Percentiles rank a stretch among this genome's conserved stretches.
Conservation (phyloP, 345 rosid species). For the Pistacia vera region DNA sequence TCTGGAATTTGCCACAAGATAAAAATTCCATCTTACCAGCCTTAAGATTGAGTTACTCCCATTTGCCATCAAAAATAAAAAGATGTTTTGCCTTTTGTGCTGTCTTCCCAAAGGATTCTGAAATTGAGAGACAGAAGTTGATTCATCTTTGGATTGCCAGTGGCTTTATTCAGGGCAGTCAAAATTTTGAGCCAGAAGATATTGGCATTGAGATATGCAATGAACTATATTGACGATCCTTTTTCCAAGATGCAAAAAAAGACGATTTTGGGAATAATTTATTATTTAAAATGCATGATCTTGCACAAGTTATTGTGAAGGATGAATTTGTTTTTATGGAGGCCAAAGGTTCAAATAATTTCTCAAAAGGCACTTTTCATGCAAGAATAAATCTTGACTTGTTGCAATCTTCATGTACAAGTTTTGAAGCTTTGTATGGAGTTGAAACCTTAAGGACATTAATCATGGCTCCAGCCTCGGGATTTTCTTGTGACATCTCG, state of each 20-base stretch:
- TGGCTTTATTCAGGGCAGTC: constrained; percentile 8
- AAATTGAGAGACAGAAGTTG: background rate
- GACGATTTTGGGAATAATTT: background rate
- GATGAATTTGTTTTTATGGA: constrained; percentile 3
- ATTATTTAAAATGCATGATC: constrained; percentile 28
- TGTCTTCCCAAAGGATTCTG: background rate
- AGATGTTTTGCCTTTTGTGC: constrained; percentile 19
- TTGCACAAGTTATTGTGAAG: constrained; percentile 16
- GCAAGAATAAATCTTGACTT: background rate
- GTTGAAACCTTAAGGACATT: background rate
- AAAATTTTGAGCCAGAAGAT: constrained; percentile 9
- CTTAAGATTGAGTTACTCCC: background rate
- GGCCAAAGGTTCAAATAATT: background rate
- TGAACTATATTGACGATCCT: constrained; percentile 18
- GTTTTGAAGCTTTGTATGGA: background rate
- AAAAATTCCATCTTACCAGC: constrained; percentile 7
- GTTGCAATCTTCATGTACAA: background rate
- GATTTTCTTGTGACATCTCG: background rate
- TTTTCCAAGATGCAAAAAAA: constrained; percentile 15
- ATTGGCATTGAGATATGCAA: background rate
- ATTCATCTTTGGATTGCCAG: constrained; percentile 17
- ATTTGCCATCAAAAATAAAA: background rate
- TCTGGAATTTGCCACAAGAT: constrained; percentile 5
- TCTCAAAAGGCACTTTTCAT: constrained; percentile 6
- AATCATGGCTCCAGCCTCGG: background rate